Evolutionary conservation across 2,329 filamentous ascomycete genomes (phyloP).

Genomic region (Onygena corvina): DNA sequence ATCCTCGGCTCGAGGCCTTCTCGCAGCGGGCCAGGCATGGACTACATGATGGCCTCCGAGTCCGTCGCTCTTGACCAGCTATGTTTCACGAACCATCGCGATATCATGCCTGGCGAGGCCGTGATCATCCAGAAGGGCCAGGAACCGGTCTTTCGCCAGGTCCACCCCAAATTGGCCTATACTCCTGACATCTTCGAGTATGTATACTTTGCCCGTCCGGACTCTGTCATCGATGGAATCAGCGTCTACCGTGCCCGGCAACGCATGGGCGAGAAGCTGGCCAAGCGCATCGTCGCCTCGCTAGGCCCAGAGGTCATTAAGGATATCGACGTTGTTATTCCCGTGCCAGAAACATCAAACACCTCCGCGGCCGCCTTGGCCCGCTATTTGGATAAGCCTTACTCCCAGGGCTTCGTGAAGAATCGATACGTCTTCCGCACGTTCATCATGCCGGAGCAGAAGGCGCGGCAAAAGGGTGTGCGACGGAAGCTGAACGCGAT

Average conservation of each 20-base stretch:
- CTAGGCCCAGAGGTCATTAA: conserved; percentile 58
- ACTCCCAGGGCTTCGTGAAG: conserved; percentile 74
- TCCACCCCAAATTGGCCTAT: conserved; percentile 56
- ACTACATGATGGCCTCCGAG: conserved; percentile 89
- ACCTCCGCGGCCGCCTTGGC: conserved; percentile 67
- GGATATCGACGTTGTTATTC: conserved; percentile 70
- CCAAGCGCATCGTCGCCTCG: conserved; percentile 55
- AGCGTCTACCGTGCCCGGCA: conserved; percentile 72
- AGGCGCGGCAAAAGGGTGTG: conserved; percentile 69
- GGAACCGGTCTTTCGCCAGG: conserved; percentile 61
- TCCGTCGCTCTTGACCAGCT: conserved; percentile 72
- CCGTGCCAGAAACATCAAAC: conserved; percentile 72
- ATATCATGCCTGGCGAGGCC: conserved; percentile 72
- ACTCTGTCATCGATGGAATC: conserved; percentile 75
- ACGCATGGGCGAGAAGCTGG: conserved; percentile 75
- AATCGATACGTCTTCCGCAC: conserved; percentile 82
- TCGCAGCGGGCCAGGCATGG: conserved; percentile 50
- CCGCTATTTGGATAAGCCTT: conserved; percentile 62
- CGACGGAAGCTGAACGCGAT: conserved; percentile 83
- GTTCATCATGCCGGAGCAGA: conserved; percentile 77
- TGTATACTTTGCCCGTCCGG: conserved; percentile 76
- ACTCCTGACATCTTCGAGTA: conserved; percentile 80
- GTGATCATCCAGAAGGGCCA: conserved; percentile 74
- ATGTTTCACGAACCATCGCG: conserved; percentile 61
- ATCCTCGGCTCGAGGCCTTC: conserved; percentile 64